Evolutionary conservation across 2,329 filamentous ascomycete genomes (phyloP), one percentile per base, ranked within the genome.

Genomic region (Teratosphaeria zuluensis): DNA sequence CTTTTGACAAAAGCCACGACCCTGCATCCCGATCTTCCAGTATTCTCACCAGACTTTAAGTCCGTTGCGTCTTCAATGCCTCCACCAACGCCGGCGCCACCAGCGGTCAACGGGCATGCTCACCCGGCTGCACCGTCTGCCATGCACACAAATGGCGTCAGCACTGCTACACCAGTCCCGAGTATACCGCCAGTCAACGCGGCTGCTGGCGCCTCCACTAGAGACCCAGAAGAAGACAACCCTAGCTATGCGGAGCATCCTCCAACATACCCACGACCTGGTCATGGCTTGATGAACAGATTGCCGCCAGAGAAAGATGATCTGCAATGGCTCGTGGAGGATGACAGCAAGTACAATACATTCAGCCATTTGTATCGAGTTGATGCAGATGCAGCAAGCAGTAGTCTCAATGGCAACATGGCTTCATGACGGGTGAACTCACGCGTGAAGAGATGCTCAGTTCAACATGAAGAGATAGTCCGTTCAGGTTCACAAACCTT

Each of bases 1-100:
- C 78, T 90, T 31, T 76, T 90, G 38, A 76, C 89, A 59, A 80
- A 81, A 62, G 79, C 84, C 59, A 82, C 82, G 31, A 80, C 81
- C 53, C 72, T 82, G 1, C 79, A 88, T 61, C 85, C 87, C 2
- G 80, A 84, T 56, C 75, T 91, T 5, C 82, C 86, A 4, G 76
- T 91, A 56, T 90, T 89, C 63, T 70, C 76, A n/a, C 71, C 73
- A 46, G 72, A 67, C 38, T 62, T 61, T 56, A 32, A 31, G 52
- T 21, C 30, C n/a, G 24, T 28, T 19, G 21, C 32, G 9, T 28
- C 58, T 53, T 35, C 52, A 16, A 21, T 31, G 19, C 51, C 62
- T 55, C 61, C 59, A 62, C 57, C 55, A 62, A 60, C 48, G 57
- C 14, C 56, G 28, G 51, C 66, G 80, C 78, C 53, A 66, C 61